phyloP scores from a whole-genome alignment of 2,329 filamentous ascomycete genomes.

The Chrysoporthe cubensis region DNA sequence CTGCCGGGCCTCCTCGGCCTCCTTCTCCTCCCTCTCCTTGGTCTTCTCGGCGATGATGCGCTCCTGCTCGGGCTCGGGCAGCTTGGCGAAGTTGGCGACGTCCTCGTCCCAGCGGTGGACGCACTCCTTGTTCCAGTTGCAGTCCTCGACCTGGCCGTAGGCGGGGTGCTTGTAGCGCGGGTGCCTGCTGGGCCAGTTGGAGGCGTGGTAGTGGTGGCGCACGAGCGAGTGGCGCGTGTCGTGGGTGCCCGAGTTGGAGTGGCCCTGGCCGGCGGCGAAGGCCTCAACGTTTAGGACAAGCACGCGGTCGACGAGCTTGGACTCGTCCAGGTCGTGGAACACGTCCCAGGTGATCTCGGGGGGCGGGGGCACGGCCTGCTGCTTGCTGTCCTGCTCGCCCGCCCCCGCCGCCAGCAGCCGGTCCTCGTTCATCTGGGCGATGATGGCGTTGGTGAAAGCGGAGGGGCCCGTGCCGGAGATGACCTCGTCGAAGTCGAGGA shows the following conservation, averaged over 20 bases:
- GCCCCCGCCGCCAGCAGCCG: slow-evolving; percentile 15
- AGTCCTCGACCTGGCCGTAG: slow-evolving; percentile 71
- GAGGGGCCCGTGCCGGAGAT: slow-evolving; percentile 72
- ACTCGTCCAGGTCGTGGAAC: slow-evolving; percentile 69
- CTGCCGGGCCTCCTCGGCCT: slow-evolving; percentile 28
- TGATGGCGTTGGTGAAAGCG: slow-evolving; percentile 67
- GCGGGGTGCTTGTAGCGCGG: slow-evolving; percentile 69
- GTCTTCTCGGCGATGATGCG: slow-evolving; percentile 46
- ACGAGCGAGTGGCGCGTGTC: slow-evolving; percentile 67
- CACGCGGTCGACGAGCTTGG: slow-evolving; percentile 64
- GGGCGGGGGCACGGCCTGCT: slow-evolving; percentile 32
- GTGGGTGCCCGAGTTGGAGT: slow-evolving; percentile 73
- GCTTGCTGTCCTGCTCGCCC: slow-evolving; percentile 25
- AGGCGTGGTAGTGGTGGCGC: slow-evolving; percentile 76
- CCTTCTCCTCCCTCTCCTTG: slow-evolving; percentile 35
- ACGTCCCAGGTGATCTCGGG: slow-evolving; percentile 59
- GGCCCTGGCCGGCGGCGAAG: slow-evolving; percentile 73
- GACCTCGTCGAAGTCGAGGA: slow-evolving; percentile 72
- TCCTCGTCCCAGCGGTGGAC: slow-evolving; percentile 68
- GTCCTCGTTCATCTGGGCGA: slow-evolving; percentile 63
- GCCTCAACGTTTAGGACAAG: slow-evolving; percentile 72
- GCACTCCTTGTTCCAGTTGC: slow-evolving; percentile 70
- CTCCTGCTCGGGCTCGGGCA: slow-evolving; percentile 63
- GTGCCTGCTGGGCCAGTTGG: slow-evolving; percentile 69
- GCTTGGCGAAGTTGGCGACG: slow-evolving; percentile 60